Evolutionary conservation across 2,329 filamentous ascomycete genomes (phyloP).

Genomic region (Pestalotiopsis sp.): DNA sequence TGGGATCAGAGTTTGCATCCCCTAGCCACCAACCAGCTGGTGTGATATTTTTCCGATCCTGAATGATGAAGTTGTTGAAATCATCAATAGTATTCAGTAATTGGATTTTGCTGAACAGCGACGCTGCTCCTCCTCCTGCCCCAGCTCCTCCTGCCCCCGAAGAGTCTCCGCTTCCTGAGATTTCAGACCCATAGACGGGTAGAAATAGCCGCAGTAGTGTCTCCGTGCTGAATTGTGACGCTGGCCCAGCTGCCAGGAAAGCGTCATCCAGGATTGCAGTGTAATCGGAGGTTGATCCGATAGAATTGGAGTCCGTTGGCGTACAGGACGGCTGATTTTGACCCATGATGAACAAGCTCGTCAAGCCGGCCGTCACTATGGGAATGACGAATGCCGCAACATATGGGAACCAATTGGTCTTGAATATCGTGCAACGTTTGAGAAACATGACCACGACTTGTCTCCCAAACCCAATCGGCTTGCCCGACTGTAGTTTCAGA

Average conservation of each 20-base stretch:
- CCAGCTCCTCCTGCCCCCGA: constrained; percentile 5
- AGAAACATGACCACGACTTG: constrained; percentile 76
- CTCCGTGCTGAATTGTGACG: constrained; percentile 38
- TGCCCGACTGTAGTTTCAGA: constrained; percentile 67
- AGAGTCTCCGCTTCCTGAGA: constrained; percentile 19
- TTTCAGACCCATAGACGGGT: constrained; percentile 39
- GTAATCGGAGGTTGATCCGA: constrained; percentile 39
- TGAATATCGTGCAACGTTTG: constrained; percentile 78
- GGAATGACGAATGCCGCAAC: constrained; percentile 76
- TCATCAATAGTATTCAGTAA: constrained; percentile 65
- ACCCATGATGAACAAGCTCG: constrained; percentile 71
- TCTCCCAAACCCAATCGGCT: constrained; percentile 66
- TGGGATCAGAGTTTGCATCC: constrained; percentile 59
- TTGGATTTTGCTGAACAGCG: constrained; percentile 42
- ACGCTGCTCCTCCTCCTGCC: background rate
- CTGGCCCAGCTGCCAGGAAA: constrained; percentile 46
- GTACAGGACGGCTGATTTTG: constrained; percentile 28
- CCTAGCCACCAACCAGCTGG: constrained; percentile 83
- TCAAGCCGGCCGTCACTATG: constrained; percentile 76
- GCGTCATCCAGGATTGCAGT: constrained; percentile 34
- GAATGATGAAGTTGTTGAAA: constrained; percentile 68
- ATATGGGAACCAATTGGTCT: constrained; percentile 78
- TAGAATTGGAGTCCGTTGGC: constrained; percentile 33
- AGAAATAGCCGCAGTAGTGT: constrained; percentile 36
- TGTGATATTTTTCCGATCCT: constrained; percentile 67